Base-by-base conservation (phyloP, 106 monocot species). In the Dendrobium huoshanense region DNA sequence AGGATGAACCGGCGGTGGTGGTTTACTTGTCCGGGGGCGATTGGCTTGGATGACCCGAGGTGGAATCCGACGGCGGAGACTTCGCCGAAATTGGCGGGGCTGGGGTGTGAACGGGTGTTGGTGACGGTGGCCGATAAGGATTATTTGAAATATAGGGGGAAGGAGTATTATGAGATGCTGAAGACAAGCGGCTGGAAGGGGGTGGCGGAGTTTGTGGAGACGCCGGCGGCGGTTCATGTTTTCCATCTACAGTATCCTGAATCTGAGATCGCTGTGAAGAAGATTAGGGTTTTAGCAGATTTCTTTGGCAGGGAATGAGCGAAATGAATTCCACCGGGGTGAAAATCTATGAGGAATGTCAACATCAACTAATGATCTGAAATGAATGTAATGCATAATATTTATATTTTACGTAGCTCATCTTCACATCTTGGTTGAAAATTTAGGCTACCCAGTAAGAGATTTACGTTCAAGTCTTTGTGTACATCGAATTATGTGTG, bases 41-140 rank as follows among this genome's bases (percentile, higher is more conserved):
- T 22, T 41, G 83, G 81, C 41, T 25, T 78, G 29, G 90, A 90
- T 29, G 79, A 91, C 27, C 90, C 90, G 51, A 33, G 80, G 18
- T 61, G 83, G 65, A 54, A 80, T 27, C 86, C 86, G 48, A 41
- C 70, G 64, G 85, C 59, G 59, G 19, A 20, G 33, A 84, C 64
- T 43, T 45, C 55, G 41, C 54, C 79, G 67, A 72, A 72, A 44
- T 16, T 79, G 58, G 29, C 37, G 83, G 55, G 73, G 72, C 59
- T 41, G 55, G 55, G 77, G 72, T 90, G 87, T 22, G 42, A 24
- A 43, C 54, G 64, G 64, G 64, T 79, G 24, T 6, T 79, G 67
- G 79, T 79, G 67, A 22, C 61, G n/a, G 79, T 79, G 79, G 79
- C 79, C 4, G 79, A 43, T 9, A 41, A 65, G 44, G 79, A 79